Base-by-base conservation (phyloP, 2,329 filamentous ascomycete species). In the Calonectria montana region DNA sequence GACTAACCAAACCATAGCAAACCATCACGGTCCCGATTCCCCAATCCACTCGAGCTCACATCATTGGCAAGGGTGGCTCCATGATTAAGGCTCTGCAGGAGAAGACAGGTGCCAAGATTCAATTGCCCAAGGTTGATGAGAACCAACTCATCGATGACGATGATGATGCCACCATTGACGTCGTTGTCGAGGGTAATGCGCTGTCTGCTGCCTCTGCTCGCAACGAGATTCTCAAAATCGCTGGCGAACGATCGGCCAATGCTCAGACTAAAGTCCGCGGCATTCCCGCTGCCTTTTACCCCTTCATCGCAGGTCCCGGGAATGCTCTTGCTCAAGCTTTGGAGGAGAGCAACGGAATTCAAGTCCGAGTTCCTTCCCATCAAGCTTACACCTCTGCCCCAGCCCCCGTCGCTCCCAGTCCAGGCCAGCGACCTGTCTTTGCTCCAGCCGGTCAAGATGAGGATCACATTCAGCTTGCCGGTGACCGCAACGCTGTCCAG, bases 231-330 rank as follows among this genome's bases (percentile, higher is more conserved):
- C 89, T 94, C 79, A 93, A 93, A 79, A 98, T 98, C 81, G 95
- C 94, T 68, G 93, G 93, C 78, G 95, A 98, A 84, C 92, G 95
- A 73, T 92, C 94, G 65, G 93, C 94, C 67, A 96, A 93, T 77
- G 90, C 96, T 80, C 97, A 91, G 84, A 89, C 95, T 69, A 94
- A 94, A 78, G 85, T 99, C 75, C 94, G 93, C 83, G 92, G 92
- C 61, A 93, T 99, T 71, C 96, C 97, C 9, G 91, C 95, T 29
- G 95, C 98, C 82, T 97, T 97, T 84, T 99, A 97, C 84, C 96
- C 96, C 65, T 99, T 99, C 87, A 93, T 99, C 82, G 93, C 95
- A 27, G 95, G 95, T 61, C 91, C 93, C 12, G 90, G 93, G 81
- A 94, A 95, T 81, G 87, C 89, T 57, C 86, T 91, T 63, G 85